Conservation (phyloP, 1,284 basidiomycete species). For the Moniliophthora roreri region DNA sequence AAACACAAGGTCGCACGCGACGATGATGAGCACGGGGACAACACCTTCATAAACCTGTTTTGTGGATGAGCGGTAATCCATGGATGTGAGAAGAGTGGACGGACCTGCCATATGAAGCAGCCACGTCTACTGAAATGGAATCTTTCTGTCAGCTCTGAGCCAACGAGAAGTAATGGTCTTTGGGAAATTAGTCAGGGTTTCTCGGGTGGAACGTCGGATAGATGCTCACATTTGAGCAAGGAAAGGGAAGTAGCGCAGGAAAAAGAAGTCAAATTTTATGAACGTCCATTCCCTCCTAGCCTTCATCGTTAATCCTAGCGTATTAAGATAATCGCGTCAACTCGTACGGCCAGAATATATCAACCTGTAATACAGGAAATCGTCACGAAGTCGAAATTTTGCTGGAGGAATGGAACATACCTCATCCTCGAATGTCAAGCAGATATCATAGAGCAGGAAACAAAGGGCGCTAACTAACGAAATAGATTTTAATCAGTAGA, state of each 20-base stretch:
- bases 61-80: neutral
- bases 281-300: constrained; percentile 1
- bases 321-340: no score
- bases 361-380: no score
- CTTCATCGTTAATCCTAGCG: no score
- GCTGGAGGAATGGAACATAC: no score
- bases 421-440: no score
- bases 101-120: constrained; percentile 4
- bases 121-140: neutral
- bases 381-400: no score
- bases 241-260: constrained; percentile 1
- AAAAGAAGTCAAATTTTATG: constrained; percentile 3
- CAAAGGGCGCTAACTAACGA: no score
- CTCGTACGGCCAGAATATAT: no score
- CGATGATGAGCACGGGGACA: neutral
- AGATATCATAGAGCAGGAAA: no score
- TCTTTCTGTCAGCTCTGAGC: neutral
- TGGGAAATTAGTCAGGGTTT: neutral
- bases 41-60: constrained; percentile 1
- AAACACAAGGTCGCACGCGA: neutral
- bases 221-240: neutral
- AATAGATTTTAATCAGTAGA: no score
- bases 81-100: neutral
- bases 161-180: constrained; percentile 2
- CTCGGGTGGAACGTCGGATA: neutral